Conservation (phyloP, 768 basidiomycete genomes). For the Mycena crocata region DNA sequence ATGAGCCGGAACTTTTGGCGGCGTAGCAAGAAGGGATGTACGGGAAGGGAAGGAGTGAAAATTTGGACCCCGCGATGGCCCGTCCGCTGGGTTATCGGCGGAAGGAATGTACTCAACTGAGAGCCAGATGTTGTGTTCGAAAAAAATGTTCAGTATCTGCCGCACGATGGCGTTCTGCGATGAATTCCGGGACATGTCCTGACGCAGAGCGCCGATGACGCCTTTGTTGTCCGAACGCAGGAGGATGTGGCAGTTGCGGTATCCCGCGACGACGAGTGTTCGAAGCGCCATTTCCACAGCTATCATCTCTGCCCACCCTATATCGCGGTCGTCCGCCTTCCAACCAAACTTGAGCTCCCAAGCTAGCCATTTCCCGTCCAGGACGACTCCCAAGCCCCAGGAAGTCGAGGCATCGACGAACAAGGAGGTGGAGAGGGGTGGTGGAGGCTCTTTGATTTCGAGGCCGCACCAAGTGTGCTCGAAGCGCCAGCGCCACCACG, state of each 20-base stretch:
- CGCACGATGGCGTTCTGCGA: background rate
- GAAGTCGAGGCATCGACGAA: slow-evolving; percentile 55
- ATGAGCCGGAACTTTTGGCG: background rate
- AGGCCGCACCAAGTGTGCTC: slow-evolving; percentile 2
- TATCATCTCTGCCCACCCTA: slow-evolving; percentile 60
- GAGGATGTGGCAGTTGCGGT: slow-evolving; percentile 36
- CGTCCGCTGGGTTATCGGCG: background rate
- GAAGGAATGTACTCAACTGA: background rate
- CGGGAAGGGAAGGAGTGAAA: background rate
- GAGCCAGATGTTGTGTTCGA: background rate
- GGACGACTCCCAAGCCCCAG: slow-evolving; percentile 55
- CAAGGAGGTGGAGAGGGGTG: slow-evolving; percentile 28
- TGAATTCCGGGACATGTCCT: background rate
- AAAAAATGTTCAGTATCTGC: background rate
- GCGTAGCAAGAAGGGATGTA: background rate
- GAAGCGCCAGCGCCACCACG: background rate
- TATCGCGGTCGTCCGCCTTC: slow-evolving; percentile 43
- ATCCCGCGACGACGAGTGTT: slow-evolving; percentile 41
- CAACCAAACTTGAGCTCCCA: slow-evolving; percentile 52
- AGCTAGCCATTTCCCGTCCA: slow-evolving; percentile 49
- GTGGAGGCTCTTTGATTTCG: slow-evolving; percentile 24
- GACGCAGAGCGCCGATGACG: slow-evolving; percentile 13
- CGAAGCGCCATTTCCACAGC: slow-evolving; percentile 55
- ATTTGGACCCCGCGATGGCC: background rate
- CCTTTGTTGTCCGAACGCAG: slow-evolving; percentile 56